A percentile compares a stretch with the other conserved stretches of the same genome.
These are phyloP conservation scores for Chytriomyces hyalinus DNA, from an alignment of 192 early-diverging fungal genomes.

Conservation along the genomic window DNA sequence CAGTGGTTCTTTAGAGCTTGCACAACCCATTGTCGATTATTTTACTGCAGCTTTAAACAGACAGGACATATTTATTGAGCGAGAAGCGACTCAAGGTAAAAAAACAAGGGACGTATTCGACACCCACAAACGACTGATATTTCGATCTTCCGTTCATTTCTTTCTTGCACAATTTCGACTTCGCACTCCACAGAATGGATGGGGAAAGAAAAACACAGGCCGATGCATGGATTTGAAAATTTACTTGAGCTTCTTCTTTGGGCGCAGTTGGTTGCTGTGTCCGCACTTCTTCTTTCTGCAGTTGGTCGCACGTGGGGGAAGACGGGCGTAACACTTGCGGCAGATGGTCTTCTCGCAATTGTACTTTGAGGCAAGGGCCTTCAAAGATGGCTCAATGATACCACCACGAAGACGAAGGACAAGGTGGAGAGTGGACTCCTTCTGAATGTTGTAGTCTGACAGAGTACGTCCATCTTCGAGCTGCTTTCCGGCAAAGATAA, in stretches of 20 bases:
- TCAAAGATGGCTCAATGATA: slow-evolving; percentile 97
- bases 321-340: slow-evolving; percentile 99
- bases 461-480: slow-evolving; percentile 97
- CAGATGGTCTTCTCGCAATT: slow-evolving; percentile 99
- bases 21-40: too few relatives aligned
- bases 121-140: too few relatives aligned
- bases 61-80: too few relatives aligned
- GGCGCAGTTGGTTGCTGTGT: slow-evolving; percentile 95
- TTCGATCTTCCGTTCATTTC: too few relatives aligned
- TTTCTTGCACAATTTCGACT: too few relatives aligned
- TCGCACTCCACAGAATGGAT: too few relatives aligned
- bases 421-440: slow-evolving; percentile 97
- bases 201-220: too few relatives aligned
- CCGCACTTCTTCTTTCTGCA: slow-evolving; percentile 99
- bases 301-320: slow-evolving; percentile 98
- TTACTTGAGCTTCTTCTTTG: slow-evolving; percentile 98
- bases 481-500: slow-evolving; percentile 99
- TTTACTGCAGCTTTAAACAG: too few relatives aligned
- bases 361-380: slow-evolving; percentile 97
- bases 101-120: too few relatives aligned
- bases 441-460: slow-evolving; percentile 99
- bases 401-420: slow-evolving; percentile 96
- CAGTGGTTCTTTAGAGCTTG: too few relatives aligned
- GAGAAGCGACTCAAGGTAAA: too few relatives aligned
- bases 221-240: too few relatives aligned